Percentiles rank a stretch among this genome's conserved stretches.
Conservation (phyloP, 768 basidiomycete genomes). For the Pleurotus tuber-regium region DNA sequence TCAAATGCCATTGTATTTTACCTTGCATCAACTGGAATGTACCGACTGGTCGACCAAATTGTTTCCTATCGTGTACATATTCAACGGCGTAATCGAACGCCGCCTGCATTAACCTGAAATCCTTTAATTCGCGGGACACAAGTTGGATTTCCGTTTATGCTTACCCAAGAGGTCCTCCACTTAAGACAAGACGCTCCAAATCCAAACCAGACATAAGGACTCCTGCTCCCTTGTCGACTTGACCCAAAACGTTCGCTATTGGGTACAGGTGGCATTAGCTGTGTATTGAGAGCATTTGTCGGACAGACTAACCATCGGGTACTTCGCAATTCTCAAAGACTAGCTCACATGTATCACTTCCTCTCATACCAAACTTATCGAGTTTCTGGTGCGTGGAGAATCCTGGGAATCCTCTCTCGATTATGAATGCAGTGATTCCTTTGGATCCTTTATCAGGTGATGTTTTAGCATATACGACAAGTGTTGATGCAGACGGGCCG, state of each 20-base stretch:
- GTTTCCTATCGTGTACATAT: conserved; percentile 91
- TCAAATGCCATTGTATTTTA: conserved; percentile 24
- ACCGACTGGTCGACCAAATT: conserved; percentile 85
- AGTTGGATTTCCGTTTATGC: no score
- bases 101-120: conserved; percentile 82
- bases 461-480: conserved; percentile 93
- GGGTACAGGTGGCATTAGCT: conserved; percentile 11
- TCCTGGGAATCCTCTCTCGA: conserved; percentile 79
- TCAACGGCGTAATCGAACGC: conserved; percentile 87
- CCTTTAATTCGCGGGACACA: no score
- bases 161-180: conserved; percentile 89
- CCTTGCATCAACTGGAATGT: conserved; percentile 98
- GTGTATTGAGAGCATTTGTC: background rate
- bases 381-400: conserved; percentile 90
- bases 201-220: conserved; percentile 96
- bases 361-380: conserved; percentile 96
- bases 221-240: conserved; percentile 72
- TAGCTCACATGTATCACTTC: conserved; percentile 91
- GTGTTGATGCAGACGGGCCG: conserved; percentile 85
- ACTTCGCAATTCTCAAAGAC: conserved; percentile 91
- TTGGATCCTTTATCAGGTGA: conserved; percentile 73
- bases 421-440: conserved; percentile 89
- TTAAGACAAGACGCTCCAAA: conserved; percentile 86
- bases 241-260: conserved; percentile 83
- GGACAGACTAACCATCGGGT: conserved; percentile 61